phyloP scores from a whole-genome alignment of 1,284 basidiomycete species.

The Ceraceosorus bombacis region DNA sequence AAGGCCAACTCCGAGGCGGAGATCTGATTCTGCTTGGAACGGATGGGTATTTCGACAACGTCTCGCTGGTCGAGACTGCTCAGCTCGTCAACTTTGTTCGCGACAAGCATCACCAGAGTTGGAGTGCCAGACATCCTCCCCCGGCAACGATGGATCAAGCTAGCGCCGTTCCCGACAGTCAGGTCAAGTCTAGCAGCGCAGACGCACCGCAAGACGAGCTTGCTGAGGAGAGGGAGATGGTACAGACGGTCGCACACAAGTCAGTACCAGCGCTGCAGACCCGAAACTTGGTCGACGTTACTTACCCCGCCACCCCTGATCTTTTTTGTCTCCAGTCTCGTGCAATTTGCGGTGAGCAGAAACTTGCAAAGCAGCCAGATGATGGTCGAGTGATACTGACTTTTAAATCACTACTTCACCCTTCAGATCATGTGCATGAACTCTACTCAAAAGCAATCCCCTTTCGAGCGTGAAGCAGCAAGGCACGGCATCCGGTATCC shows the following conservation, averaged over 20 bases:
- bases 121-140: conserved; percentile 10
- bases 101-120: conserved; percentile 37
- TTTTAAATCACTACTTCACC: not conserved
- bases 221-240: conserved; percentile 10
- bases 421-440: conserved; percentile 20
- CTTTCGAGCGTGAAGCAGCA: conserved; percentile 41
- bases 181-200: conserved; percentile 7
- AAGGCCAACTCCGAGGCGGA: conserved; percentile 31
- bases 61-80: conserved; percentile 52
- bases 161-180: too few species aligned
- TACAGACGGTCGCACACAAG: conserved; percentile 13
- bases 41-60: conserved; percentile 79
- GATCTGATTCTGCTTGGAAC: conserved; percentile 56
- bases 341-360: not conserved
- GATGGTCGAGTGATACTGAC: not conserved
- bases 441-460: conserved; percentile 63
- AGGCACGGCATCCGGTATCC: conserved; percentile 47
- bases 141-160: too few species aligned
- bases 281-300: not conserved
- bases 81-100: conserved; percentile 38
- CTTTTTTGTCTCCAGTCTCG: not conserved
- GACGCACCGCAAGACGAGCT: not conserved
- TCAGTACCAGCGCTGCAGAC: conserved; percentile 5
- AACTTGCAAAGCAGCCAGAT: not conserved
- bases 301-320: not conserved